These are phyloP conservation scores for Kuraishia ogatae DNA, from an alignment of 805 yeast species.

Conservation along the genomic window DNA sequence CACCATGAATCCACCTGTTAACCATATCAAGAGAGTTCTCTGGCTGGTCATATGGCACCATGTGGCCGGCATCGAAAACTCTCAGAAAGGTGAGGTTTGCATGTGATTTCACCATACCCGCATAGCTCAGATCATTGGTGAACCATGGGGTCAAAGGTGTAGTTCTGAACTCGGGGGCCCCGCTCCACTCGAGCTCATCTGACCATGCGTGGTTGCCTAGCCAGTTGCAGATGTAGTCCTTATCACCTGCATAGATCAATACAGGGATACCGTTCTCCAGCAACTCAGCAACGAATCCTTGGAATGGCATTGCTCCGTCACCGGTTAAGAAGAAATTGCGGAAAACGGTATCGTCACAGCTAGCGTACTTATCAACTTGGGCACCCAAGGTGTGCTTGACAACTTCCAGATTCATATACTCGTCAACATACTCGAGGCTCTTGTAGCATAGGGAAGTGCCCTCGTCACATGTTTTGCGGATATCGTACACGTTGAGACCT, in stretches of 20 bases:
- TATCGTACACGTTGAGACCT: constrained; percentile 58
- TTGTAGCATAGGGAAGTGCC: constrained; percentile 45
- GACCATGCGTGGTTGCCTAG: constrained; percentile 85
- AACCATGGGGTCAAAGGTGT: constrained; percentile 34
- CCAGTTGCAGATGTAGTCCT: constrained; percentile 91
- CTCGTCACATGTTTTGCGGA: constrained; percentile 40
- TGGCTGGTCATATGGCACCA: constrained; percentile 93
- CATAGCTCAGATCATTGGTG: constrained; percentile 10
- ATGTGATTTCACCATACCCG: constrained; percentile 33
- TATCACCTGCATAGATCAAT: constrained; percentile 88
- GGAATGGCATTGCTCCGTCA: constrained; percentile 62
- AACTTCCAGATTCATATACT: constrained; percentile 41
- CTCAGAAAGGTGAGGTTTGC: constrained; percentile 74
- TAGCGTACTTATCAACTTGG: constrained; percentile 35
- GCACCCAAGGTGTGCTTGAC: constrained; percentile 55
- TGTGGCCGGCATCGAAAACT: constrained; percentile 87
- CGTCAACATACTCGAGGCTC: constrained; percentile 38
- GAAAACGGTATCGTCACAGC: constrained; percentile 43
- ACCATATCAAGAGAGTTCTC: constrained; percentile 70
- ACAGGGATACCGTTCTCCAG: constrained; percentile 70
- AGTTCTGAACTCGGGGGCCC: constrained; percentile 35
- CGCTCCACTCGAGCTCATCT: constrained; percentile 57
- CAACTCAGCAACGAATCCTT: constrained; percentile 44
- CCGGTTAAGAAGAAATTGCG: constrained; percentile 47
- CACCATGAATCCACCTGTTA: constrained; percentile 77